Evolutionary conservation across 192 early-diverging fungal species (phyloP).

Genomic region (Podila verticillata): DNA sequence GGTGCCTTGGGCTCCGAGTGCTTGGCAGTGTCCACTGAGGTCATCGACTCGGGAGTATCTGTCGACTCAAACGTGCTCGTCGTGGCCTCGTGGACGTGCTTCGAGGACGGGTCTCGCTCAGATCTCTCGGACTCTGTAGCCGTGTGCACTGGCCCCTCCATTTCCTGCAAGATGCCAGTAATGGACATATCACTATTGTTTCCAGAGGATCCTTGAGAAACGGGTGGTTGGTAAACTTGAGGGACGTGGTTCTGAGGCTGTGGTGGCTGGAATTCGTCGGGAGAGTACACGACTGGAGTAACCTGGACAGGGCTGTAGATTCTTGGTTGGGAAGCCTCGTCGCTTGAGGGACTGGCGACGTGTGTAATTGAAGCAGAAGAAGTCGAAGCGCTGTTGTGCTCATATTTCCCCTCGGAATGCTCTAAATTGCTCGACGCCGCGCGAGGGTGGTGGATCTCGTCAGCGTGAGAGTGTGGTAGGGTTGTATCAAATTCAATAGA

Average conservation of each 20-base stretch:
- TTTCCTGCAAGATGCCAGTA: constrained; percentile 13
- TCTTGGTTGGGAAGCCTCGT: not conserved
- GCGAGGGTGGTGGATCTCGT: constrained; percentile 16
- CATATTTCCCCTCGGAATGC: not conserved
- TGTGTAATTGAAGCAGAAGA: not conserved
- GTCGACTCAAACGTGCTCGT: constrained; percentile 12
- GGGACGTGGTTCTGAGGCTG: constrained; percentile 5
- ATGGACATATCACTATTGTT: constrained; percentile 13
- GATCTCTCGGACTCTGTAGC: not conserved
- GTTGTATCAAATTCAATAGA: not conserved
- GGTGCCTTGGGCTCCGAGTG: constrained; percentile 16
- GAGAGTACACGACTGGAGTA: not conserved
- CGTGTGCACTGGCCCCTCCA: not conserved
- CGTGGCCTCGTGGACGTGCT: constrained; percentile 24
- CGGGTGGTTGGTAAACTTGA: constrained; percentile 2
- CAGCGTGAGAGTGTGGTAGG: not conserved
- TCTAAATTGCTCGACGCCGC: constrained; percentile 1
- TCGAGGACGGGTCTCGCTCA: constrained; percentile 1
- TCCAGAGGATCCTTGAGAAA: not conserved
- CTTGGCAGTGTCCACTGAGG: constrained; percentile 20
- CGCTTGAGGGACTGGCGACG: not conserved
- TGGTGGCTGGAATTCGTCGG: not conserved
- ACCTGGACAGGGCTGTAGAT: constrained; percentile 17
- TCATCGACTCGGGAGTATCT: constrained; percentile 26
- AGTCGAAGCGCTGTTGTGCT: constrained; percentile 2